Conservation (phyloP, 257 asterid genomes). For the Eustoma russellianum region DNA sequence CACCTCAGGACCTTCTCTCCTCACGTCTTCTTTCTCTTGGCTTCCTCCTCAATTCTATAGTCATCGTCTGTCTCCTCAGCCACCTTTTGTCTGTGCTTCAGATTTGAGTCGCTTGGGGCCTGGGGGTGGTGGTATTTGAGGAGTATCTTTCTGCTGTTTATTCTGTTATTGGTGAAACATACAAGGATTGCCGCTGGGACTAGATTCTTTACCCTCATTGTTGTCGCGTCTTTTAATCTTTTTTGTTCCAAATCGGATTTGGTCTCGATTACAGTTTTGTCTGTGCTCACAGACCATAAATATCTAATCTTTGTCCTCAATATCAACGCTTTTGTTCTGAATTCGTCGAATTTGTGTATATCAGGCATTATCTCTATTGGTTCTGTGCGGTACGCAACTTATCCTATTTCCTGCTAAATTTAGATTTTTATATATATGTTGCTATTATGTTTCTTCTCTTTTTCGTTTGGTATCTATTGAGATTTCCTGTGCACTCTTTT, state of each 20-base stretch:
- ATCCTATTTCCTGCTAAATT: neutral
- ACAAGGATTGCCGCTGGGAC: slow-evolving; percentile 7
- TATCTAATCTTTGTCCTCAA: neutral
- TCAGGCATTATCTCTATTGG: neutral
- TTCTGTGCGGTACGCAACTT: neutral
- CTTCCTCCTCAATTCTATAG: no score
- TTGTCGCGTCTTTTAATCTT: neutral
- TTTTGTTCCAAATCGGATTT: slow-evolving; percentile 6
- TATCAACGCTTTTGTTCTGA: neutral
- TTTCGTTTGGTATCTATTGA: neutral
- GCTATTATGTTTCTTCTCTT: neutral
- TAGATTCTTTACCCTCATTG: slow-evolving; percentile 9
- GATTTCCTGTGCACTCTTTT: no score
- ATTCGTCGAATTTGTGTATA: neutral
- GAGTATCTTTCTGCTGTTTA: neutral
- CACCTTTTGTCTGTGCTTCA: neutral
- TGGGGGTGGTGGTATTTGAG: neutral
- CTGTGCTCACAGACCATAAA: neutral
- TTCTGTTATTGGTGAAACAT: neutral
- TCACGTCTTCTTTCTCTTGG: no score
- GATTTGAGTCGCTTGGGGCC: no score
- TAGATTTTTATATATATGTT: no score
- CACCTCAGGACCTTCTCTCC: no score
- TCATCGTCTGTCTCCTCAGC: no score
- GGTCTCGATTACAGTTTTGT: neutral